These are phyloP conservation scores for Saccharomyces hybrid DNA, from an alignment of 1,139 yeast species.

Conservation along the genomic window DNA sequence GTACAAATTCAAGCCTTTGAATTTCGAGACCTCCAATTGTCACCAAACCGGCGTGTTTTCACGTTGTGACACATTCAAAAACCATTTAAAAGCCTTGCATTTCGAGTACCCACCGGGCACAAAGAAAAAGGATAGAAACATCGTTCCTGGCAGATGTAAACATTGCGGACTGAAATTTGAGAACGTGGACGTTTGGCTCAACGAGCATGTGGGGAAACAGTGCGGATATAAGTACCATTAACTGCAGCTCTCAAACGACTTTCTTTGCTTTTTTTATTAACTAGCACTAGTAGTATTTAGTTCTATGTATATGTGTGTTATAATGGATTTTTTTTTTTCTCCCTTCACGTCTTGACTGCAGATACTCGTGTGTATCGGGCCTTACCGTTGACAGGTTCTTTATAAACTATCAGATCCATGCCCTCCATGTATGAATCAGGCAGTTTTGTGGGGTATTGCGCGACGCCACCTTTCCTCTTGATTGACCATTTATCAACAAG, in stretches of 20 bases:
- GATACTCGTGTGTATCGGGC: slow-evolving; percentile 19
- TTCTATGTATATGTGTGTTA: slow-evolving; percentile 2
- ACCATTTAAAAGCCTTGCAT: slow-evolving; percentile 83
- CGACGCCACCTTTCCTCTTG: slow-evolving; percentile 1
- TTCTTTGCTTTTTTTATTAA: slow-evolving; percentile 1
- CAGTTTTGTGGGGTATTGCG: slow-evolving; percentile 15
- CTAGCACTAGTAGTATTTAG: slow-evolving; percentile 3
- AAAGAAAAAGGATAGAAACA: slow-evolving; percentile 62
- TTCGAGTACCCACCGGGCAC: slow-evolving; percentile 86
- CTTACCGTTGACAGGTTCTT: neutral
- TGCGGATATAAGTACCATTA: slow-evolving; percentile 36
- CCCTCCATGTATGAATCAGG: slow-evolving; percentile 21
- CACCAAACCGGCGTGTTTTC: slow-evolving; percentile 80
- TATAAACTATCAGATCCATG: slow-evolving; percentile 18
- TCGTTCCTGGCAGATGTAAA: slow-evolving; percentile 66
- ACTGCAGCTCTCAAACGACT: neutral
- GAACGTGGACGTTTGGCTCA: slow-evolving; percentile 74
- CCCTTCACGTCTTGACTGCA: slow-evolving; percentile 13
- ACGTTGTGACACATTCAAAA: slow-evolving; percentile 85
- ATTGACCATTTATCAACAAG: slow-evolving; percentile 1
- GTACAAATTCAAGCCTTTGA: slow-evolving; percentile 18
- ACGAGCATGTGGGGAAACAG: slow-evolving; percentile 57
- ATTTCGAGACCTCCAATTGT: slow-evolving; percentile 37
- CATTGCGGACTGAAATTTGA: slow-evolving; percentile 60
- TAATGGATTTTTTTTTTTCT: neutral